phyloP scores from a whole-genome alignment of 2,329 filamentous ascomycete genomes.

The Venturia oleaginea region DNA sequence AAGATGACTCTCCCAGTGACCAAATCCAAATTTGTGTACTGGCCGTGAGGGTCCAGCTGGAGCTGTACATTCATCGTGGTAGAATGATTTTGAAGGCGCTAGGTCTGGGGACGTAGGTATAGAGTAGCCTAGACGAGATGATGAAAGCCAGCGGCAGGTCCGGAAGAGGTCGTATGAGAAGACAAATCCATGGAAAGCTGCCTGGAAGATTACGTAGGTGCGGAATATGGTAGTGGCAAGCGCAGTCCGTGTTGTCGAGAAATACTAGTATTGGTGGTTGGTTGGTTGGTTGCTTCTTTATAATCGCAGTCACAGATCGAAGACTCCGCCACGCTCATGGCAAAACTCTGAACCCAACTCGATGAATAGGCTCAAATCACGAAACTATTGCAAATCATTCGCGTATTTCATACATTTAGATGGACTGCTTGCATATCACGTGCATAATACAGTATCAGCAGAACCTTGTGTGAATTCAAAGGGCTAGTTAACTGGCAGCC shows the following conservation, averaged over 20 bases:
- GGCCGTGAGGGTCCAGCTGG: slow-evolving; percentile 56
- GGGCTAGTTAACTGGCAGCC: no score
- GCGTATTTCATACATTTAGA: no score
- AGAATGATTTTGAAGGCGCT: not conserved
- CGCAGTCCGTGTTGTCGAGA: not conserved
- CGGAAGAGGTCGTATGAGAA: not conserved
- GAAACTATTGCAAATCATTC: no score
- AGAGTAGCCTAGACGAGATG: not conserved
- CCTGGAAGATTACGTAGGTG: not conserved
- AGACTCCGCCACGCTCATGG: not conserved
- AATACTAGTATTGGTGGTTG: not conserved
- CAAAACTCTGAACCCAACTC: no score
- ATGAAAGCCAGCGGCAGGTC: not conserved
- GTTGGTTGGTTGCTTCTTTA: not conserved
- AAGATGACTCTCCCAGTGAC: slow-evolving; percentile 50
- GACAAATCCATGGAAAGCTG: not conserved
- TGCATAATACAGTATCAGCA: no score
- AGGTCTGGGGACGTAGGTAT: not conserved
- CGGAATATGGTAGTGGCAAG: not conserved
- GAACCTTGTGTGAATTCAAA: no score
- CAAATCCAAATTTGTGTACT: slow-evolving; percentile 72
- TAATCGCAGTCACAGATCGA: not conserved
- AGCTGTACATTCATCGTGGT: slow-evolving; percentile 56
- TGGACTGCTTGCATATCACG: not conserved
- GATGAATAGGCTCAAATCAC: no score